Percentiles rank a stretch among this genome's conserved stretches.
Evolutionary conservation across 257 asterid species (phyloP).

Genomic region (Petunia axillaris): DNA sequence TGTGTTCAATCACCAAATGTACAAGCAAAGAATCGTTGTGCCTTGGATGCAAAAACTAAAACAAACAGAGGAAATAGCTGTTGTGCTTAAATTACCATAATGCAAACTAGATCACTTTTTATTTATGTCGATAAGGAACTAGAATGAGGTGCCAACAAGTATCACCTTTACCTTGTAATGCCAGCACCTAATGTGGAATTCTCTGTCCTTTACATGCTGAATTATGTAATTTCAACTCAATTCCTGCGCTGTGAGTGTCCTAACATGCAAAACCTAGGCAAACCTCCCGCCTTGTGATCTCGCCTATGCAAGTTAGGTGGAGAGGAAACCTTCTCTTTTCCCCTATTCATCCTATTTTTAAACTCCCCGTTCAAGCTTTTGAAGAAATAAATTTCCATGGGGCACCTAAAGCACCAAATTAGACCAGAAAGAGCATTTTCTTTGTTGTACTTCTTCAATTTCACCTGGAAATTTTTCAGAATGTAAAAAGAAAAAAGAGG

Average conservation of each 20-base stretch:
- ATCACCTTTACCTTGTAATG: background rate
- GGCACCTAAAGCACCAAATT: slow-evolving; percentile 12
- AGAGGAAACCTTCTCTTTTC: background rate
- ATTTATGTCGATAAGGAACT: background rate
- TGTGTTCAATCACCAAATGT: background rate
- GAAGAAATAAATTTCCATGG: background rate
- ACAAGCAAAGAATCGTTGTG: background rate
- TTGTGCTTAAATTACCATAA: background rate
- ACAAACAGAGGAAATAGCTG: too few relatives aligned
- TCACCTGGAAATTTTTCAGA: slow-evolving; percentile 10
- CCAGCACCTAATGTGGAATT: background rate
- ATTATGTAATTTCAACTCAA: slow-evolving; percentile 18
- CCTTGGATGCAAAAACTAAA: background rate
- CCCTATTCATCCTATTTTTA: background rate
- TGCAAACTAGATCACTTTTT: background rate
- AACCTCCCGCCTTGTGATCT: slow-evolving; percentile 6
- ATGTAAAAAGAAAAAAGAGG: background rate
- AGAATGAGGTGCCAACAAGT: background rate
- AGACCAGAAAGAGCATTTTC: background rate
- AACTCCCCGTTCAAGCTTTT: background rate
- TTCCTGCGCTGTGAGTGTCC: background rate
- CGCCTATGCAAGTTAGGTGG: background rate
- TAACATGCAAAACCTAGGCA: slow-evolving; percentile 16
- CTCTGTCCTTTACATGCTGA: background rate
- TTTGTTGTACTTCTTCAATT: slow-evolving; percentile 6